Conservation (phyloP, 345 rosid species). For the Pistacia integerrima region DNA sequence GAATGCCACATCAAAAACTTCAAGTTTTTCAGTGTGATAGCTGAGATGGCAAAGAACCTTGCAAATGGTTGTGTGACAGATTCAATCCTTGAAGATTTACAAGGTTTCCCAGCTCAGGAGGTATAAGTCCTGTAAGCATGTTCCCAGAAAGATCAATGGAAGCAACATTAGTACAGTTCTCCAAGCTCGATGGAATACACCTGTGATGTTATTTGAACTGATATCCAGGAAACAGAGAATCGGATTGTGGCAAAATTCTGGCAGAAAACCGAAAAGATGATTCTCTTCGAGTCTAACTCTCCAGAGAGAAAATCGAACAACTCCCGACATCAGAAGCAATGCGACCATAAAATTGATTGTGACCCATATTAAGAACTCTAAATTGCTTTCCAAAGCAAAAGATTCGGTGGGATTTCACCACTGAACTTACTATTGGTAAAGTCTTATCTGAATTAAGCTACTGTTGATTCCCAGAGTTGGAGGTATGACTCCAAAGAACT, state of each 20-base stretch:
- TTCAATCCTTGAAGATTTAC: conserved; percentile 38
- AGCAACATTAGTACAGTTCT: conserved; percentile 48
- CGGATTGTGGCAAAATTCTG: conserved; percentile 50
- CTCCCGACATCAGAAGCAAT: conserved; percentile 58
- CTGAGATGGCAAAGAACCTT: conserved; percentile 65
- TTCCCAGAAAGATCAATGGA: conserved; percentile 61
- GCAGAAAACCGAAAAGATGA: conserved; percentile 56
- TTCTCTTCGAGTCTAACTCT: conserved; percentile 63
- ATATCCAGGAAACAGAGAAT: conserved; percentile 52
- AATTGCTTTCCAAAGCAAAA: conserved; percentile 58
- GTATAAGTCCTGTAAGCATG: conserved; percentile 55
- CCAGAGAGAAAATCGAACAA: conserved; percentile 54
- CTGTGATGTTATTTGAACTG: conserved; percentile 56
- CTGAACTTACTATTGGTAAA: conserved; percentile 57
- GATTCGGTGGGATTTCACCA: conserved; percentile 68
- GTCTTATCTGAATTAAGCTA: conserved; percentile 58
- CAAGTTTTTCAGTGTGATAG: conserved; percentile 53
- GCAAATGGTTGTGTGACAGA: conserved; percentile 61
- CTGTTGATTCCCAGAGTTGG: conserved; percentile 62
- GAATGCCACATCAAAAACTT: conserved; percentile 57
- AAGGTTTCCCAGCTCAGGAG: conserved; percentile 61
- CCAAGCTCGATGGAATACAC: conserved; percentile 61
- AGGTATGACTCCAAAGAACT: conserved; percentile 65
- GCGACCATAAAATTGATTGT: conserved; percentile 58
- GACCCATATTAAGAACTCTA: conserved; percentile 54